A percentile compares a stretch with the other conserved stretches of the same genome.
Conservation (phyloP, 169 alveolate genomes). For the Eimeria falciformis region DNA sequence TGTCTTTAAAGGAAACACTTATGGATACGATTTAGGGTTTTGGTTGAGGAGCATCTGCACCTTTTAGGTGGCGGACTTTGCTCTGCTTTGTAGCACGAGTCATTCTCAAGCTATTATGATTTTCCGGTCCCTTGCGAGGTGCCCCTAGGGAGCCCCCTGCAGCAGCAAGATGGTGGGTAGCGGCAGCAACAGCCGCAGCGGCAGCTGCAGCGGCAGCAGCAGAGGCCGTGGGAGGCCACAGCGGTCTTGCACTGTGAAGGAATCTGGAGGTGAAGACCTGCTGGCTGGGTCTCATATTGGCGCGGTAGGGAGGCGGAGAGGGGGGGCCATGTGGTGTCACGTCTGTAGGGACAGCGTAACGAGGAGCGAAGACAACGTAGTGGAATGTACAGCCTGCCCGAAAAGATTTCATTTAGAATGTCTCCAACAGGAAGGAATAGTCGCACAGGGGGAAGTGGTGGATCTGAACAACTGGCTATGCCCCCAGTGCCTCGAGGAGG, state of each 20-base stretch:
- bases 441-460: slow-evolving; percentile 24
- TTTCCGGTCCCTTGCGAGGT: slow-evolving; percentile 1
- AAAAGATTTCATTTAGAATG: slow-evolving; percentile 65
- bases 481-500: slow-evolving; percentile 73
- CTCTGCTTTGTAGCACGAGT: no score
- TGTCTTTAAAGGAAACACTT: no score
- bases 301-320: slow-evolving; percentile 42
- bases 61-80: no score
- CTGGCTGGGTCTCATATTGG: slow-evolving; percentile 40
- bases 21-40: no score
- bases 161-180: neutral
- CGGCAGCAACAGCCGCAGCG: slow-evolving; percentile 37
- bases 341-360: slow-evolving; percentile 53
- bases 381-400: slow-evolving; percentile 70
- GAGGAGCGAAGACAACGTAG: slow-evolving; percentile 44
- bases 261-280: slow-evolving; percentile 9
- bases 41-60: no score
- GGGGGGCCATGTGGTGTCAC: slow-evolving; percentile 70
- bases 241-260: slow-evolving; percentile 10
- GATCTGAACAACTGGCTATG: slow-evolving; percentile 57
- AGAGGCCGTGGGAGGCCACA: neutral
- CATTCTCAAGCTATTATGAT: neutral
- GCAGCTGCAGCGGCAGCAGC: slow-evolving; percentile 33
- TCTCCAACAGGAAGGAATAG: slow-evolving; percentile 66
- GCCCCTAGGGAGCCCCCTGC: slow-evolving; percentile 13